Evolutionary conservation across 2,329 filamentous ascomycete species (phyloP), one percentile per base, ranked within the genome.

Genomic region (Xylariaceae sp.): DNA sequence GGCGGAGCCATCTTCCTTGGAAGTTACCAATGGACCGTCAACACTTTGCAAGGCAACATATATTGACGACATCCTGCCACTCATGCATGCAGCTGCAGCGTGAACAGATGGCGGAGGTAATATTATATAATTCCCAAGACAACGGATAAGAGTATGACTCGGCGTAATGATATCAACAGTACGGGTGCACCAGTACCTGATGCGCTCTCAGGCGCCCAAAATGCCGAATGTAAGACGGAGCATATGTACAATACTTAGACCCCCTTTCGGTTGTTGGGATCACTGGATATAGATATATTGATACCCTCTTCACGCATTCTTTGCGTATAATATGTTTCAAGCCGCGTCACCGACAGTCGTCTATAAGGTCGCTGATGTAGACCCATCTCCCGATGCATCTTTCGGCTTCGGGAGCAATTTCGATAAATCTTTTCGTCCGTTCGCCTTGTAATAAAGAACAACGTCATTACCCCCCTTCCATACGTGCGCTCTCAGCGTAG

Each of bases 391-490:
- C 6, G 47, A 50, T 2, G 54, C 54, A 30, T 63, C 55, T 19
- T 65, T 59, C 29, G 55, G 51, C 45, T 63, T 57, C 3, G 65
- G 62, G 3, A 67, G 63, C 48, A 69, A 70, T 46, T 71, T 71
- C 3, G 72, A 71, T 50, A 84, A 75, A 57, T 81, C 77, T 72
- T 89, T 92, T 66, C 83, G 84, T n/a, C 91, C 91, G 64, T 96
- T 99, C 50, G 88, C 80, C 68, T 91, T 95, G 77, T 99, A 99
- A 67, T 90, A 83, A 48, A 99, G 77, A 51, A 95, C 74, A 60
- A 99, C 88, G 72, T 99, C 94, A 64, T 88, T 91, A n/a, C 90
- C 90, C 43, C 89, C 90, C 65, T 95, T 90, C 94, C 94, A 99
- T 51, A 97, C 79, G 67, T 96, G 91, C 2, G 91, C 87, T 34